Percentiles rank a stretch among this genome's conserved stretches.
Conservation (phyloP, 208 protist genomes). For the Acanthamoeba rhysodes region DNA sequence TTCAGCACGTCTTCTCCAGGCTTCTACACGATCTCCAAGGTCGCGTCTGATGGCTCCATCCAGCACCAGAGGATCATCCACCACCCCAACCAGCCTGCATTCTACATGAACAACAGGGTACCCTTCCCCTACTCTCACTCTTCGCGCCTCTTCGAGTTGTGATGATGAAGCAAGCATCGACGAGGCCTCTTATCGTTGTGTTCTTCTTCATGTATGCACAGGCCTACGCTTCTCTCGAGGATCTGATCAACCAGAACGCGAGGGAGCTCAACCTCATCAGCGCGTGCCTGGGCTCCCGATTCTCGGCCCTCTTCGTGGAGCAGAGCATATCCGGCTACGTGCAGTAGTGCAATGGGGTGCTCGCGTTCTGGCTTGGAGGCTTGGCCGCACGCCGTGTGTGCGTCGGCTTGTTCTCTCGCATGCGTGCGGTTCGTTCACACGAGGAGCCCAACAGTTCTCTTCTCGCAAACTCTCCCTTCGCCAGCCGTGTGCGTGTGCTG, state of each 20-base stretch:
- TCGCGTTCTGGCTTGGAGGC: neutral
- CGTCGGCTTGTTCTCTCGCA: too few relatives aligned
- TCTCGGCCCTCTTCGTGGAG: constrained; percentile 81
- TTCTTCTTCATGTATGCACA: constrained; percentile 24
- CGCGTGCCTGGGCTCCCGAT: constrained; percentile 82
- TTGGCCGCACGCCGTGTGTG: too few relatives aligned
- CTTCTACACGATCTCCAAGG: constrained; percentile 86
- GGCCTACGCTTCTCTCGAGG: constrained; percentile 80
- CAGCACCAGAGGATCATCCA: constrained; percentile 84
- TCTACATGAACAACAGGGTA: constrained; percentile 75
- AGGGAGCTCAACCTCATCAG: constrained; percentile 77
- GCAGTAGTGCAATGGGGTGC: constrained; percentile 26
- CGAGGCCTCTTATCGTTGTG: too few relatives aligned
- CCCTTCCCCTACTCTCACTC: neutral
- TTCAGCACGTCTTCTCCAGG: constrained; percentile 82
- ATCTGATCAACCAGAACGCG: constrained; percentile 81
- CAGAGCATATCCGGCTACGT: constrained; percentile 83
- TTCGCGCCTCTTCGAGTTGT: neutral
- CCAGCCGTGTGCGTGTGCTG: too few relatives aligned
- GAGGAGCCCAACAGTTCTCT: too few relatives aligned
- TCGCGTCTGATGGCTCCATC: constrained; percentile 80
- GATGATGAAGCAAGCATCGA: too few relatives aligned
- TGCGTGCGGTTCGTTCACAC: too few relatives aligned
- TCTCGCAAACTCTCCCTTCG: too few relatives aligned
- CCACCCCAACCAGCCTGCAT: constrained; percentile 52